Conservation (phyloP, 257 asterid species). For the Solanum pennellii region DNA sequence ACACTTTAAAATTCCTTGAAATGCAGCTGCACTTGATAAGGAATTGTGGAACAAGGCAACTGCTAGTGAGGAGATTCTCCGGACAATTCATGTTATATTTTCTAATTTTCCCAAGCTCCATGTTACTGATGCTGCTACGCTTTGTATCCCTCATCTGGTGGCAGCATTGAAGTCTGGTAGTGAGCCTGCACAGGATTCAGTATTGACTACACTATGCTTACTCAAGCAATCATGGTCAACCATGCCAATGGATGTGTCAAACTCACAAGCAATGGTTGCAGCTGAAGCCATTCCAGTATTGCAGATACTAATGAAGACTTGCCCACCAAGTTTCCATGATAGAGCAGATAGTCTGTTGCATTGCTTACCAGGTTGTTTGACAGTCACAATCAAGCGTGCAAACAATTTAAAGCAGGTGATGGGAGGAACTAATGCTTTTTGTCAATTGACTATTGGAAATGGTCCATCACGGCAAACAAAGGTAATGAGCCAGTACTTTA, state of each 20-base stretch:
- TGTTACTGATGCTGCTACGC: conserved; percentile 68
- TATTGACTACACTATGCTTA: conserved; percentile 52
- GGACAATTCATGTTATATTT: conserved; percentile 56
- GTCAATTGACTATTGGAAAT: conserved; percentile 55
- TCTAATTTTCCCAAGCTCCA: conserved; percentile 68
- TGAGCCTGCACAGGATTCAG: conserved; percentile 60
- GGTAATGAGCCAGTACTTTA: conserved; percentile 29
- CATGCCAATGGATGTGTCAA: conserved; percentile 68
- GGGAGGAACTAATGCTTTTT: conserved; percentile 75
- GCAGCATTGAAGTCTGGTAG: conserved; percentile 55
- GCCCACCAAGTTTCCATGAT: conserved; percentile 68
- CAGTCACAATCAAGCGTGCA: conserved; percentile 60
- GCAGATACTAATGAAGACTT: conserved; percentile 56
- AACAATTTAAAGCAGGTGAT: conserved; percentile 54
- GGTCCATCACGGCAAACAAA: conserved; percentile 72
- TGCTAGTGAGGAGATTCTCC: conserved; percentile 60
- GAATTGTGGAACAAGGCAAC: conserved; percentile 47
- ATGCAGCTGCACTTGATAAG: conserved; percentile 79
- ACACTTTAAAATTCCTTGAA: conserved; percentile 3
- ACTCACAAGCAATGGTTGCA: conserved; percentile 64
- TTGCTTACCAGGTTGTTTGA: conserved; percentile 79
- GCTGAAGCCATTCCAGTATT: conserved; percentile 80
- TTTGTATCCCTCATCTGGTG: conserved; percentile 67
- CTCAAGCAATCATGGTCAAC: conserved; percentile 72
- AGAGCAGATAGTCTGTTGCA: conserved; percentile 64